Percentiles rank a stretch among this genome's conserved stretches.
Conservation (phyloP, 805 yeast genomes). For the Naumovozyma dairenensis region DNA sequence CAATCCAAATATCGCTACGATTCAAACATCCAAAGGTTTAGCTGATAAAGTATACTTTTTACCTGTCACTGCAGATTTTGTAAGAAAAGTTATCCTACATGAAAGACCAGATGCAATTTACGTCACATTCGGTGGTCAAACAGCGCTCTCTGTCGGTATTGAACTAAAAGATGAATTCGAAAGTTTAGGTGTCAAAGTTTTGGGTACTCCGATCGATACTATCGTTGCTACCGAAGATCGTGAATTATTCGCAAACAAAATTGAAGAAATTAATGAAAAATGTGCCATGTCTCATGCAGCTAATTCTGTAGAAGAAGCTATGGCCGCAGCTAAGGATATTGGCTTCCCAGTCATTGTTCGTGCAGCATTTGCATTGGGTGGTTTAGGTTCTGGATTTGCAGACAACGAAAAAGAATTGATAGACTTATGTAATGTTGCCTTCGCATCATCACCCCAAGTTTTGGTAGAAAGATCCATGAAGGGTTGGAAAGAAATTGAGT, state of each 20-base stretch:
- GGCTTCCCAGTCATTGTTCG: conserved; percentile 95
- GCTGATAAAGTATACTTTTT: conserved; percentile 97
- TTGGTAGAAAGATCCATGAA: conserved; percentile 93
- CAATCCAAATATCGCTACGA: conserved; percentile 97
- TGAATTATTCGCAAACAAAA: conserved; percentile 87
- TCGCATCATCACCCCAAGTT: conserved; percentile 93
- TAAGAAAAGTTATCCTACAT: conserved; percentile 85
- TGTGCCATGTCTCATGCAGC: conserved; percentile 93
- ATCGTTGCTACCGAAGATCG: conserved; percentile 97
- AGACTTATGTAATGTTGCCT: conserved; percentile 80
- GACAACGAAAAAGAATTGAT: conserved; percentile 74
- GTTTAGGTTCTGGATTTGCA: conserved; percentile 97
- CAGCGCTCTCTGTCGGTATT: conserved; percentile 94
- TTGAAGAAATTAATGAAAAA: conserved; percentile 91
- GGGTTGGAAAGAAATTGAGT: conserved; percentile 99
- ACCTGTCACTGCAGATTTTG: conserved; percentile 96
- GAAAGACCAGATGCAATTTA: conserved; percentile 97
- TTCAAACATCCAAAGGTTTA: conserved; percentile 93
- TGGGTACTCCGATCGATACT: conserved; percentile 95
- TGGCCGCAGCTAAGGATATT: conserved; percentile 72
- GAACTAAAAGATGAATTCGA: conserved; percentile 92
- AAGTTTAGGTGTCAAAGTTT: conserved; percentile 75
- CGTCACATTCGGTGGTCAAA: conserved; percentile 97
- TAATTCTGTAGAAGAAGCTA: conserved; percentile 66
- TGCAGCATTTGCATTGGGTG: conserved; percentile 96